Percentiles rank a stretch among this genome's conserved stretches.
phyloP scores from a whole-genome alignment of 306 rosid species.

The Dryas drummondii region DNA sequence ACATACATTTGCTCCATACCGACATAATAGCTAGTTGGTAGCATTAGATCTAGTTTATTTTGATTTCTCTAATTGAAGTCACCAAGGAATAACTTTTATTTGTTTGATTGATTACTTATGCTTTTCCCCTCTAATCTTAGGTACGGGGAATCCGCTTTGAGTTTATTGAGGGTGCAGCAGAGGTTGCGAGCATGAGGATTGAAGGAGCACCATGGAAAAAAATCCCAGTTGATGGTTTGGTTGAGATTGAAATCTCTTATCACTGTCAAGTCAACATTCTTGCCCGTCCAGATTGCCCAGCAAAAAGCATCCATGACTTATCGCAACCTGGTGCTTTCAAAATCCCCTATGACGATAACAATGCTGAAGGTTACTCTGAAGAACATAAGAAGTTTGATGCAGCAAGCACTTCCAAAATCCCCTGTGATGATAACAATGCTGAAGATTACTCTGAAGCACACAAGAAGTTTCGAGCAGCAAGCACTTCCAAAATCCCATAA shows the following conservation, averaged over 20 bases:
- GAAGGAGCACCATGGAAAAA: constrained; percentile 1
- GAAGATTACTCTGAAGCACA: neutral
- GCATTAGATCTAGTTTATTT: no score
- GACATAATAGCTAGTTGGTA: no score
- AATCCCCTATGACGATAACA: no score
- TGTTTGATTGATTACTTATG: no score
- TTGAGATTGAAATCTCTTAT: neutral
- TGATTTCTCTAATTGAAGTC: no score
- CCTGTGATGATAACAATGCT: neutral
- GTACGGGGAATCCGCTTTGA: neutral
- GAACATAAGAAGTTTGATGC: neutral
- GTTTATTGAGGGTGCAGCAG: neutral
- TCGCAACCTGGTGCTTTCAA: neutral
- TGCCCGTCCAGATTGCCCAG: neutral
- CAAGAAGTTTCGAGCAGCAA: constrained; percentile 1
- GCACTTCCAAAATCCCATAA: neutral
- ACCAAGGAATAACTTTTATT: no score
- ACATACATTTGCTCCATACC: no score
- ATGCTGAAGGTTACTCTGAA: neutral
- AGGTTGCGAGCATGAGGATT: neutral
- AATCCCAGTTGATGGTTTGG: neutral
- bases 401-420: neutral
- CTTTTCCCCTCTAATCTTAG: neutral
- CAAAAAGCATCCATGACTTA: neutral
- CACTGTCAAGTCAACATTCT: neutral